Percentiles rank a stretch among this genome's conserved stretches.
Evolutionary conservation across 2,329 filamentous ascomycete genomes (phyloP).

Genomic region (Zalaria sp.): DNA sequence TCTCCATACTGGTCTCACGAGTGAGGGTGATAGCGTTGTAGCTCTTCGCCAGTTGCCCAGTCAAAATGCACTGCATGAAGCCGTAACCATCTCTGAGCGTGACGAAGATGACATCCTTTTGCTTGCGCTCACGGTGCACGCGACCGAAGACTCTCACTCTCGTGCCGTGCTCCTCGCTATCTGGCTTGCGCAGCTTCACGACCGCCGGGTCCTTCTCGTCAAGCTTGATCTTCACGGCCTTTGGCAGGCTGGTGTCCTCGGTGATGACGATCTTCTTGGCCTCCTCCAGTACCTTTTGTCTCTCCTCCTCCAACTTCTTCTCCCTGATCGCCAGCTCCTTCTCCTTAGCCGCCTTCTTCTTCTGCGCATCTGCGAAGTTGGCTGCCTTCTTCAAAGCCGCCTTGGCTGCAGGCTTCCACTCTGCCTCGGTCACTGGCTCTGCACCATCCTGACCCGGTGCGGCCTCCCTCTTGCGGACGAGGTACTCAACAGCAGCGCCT

Average conservation of each 20-base stretch:
- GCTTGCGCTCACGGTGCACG: slow-evolving; percentile 65
- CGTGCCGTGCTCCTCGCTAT: slow-evolving; percentile 46
- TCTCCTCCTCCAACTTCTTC: slow-evolving; percentile 57
- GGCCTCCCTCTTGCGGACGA: slow-evolving; percentile 53
- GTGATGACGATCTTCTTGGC: slow-evolving; percentile 62
- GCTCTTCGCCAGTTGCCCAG: slow-evolving; percentile 73
- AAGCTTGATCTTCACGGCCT: slow-evolving; percentile 62
- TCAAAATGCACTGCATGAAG: slow-evolving; percentile 70
- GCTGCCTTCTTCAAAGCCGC: slow-evolving; percentile 74
- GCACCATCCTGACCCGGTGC: slow-evolving; percentile 46
- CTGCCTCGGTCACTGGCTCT: slow-evolving; percentile 48
- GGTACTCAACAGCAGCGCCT: slow-evolving; percentile 47
- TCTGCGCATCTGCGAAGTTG: slow-evolving; percentile 58
- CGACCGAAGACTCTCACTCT: slow-evolving; percentile 70
- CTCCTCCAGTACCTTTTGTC: slow-evolving; percentile 60
- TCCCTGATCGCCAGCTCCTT: slow-evolving; percentile 57
- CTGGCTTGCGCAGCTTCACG: slow-evolving; percentile 38
- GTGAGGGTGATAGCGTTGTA: slow-evolving; percentile 80
- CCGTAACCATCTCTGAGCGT: slow-evolving; percentile 77
- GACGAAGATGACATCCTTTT: slow-evolving; percentile 78
- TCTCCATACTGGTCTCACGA: slow-evolving; percentile 72
- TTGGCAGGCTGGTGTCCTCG: slow-evolving; percentile 60
- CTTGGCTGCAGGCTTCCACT: slow-evolving; percentile 74
- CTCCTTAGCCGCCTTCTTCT: slow-evolving; percentile 75
- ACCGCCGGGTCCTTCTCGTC: slow-evolving; percentile 51